Conservation (phyloP, 805 yeast species). For the Spathaspora hagerdaliae region DNA sequence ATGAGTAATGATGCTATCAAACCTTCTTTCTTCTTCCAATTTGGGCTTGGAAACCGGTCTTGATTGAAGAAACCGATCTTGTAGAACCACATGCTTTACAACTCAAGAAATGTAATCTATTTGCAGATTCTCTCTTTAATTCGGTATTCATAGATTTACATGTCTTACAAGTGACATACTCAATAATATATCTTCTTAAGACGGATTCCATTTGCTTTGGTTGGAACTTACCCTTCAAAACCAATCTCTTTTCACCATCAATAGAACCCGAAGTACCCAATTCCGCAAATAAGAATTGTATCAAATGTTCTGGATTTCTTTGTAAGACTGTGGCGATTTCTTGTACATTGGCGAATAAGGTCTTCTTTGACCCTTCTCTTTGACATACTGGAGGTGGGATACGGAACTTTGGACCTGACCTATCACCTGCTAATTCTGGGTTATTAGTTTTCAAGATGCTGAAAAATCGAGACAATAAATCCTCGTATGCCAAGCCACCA, state of each 20-base stretch:
- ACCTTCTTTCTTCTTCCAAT: conserved; percentile 78
- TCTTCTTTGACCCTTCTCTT: conserved; percentile 97
- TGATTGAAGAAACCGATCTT: conserved; percentile 93
- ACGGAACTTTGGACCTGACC: conserved; percentile 86
- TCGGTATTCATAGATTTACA: conserved; percentile 98
- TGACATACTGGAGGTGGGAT: conserved; percentile 96
- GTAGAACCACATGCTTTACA: conserved; percentile 98
- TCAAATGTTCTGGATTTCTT: conserved; percentile 94
- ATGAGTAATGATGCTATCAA: not conserved
- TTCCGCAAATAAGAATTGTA: conserved; percentile 95
- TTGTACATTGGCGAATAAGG: conserved; percentile 93
- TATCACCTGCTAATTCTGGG: conserved; percentile 98
- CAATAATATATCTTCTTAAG: conserved; percentile 91
- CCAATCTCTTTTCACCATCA: conserved; percentile 95
- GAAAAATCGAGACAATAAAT: conserved; percentile 81
- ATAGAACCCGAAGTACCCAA: conserved; percentile 99
- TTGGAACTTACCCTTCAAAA: conserved; percentile 96
- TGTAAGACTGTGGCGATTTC: conserved; percentile 91
- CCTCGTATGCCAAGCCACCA: conserved; percentile 66
- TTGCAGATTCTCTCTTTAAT: conserved; percentile 90
- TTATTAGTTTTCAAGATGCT: conserved; percentile 82
- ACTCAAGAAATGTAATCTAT: conserved; percentile 94
- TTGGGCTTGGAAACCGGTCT: conserved; percentile 99
- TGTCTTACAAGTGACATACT: conserved; percentile 97
- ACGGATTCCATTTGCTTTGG: conserved; percentile 97